These are phyloP conservation scores for Trichoderma afroharzianum DNA, from an alignment of 2,329 filamentous ascomycete genomes.

Conservation along the genomic window DNA sequence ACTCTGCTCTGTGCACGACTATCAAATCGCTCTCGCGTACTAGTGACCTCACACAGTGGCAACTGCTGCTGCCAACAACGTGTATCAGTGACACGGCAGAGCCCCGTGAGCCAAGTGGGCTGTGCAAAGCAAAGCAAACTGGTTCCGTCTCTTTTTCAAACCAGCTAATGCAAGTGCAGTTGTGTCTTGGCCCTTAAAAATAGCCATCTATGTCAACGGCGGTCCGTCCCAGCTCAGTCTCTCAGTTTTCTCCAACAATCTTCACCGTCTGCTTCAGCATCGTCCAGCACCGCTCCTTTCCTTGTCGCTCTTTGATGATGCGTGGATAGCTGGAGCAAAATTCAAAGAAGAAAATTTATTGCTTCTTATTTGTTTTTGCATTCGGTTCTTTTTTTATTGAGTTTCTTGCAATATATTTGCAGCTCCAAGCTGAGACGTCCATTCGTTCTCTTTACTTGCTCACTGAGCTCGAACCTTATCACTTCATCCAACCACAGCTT, in stretches of 20 bases:
- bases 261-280: neutral
- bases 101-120: conserved; percentile 3
- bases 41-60: neutral
- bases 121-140: conserved; percentile 6
- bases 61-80: neutral
- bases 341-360: neutral
- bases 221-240: neutral
- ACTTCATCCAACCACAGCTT: neutral
- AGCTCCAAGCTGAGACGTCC: neutral
- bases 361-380: neutral
- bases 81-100: neutral
- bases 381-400: neutral
- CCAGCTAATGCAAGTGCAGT: conserved; percentile 4
- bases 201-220: neutral
- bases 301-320: conserved; percentile 7
- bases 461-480: neutral
- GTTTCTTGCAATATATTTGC: neutral
- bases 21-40: neutral
- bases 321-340: neutral
- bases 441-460: neutral
- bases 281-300: neutral
- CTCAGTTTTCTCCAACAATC: neutral
- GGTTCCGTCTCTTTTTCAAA: neutral
- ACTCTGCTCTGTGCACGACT: neutral
- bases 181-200: neutral